These are phyloP conservation scores for Carnegiea gigantea DNA, from an alignment of 179 eudicot species.

Conservation along the genomic window DNA sequence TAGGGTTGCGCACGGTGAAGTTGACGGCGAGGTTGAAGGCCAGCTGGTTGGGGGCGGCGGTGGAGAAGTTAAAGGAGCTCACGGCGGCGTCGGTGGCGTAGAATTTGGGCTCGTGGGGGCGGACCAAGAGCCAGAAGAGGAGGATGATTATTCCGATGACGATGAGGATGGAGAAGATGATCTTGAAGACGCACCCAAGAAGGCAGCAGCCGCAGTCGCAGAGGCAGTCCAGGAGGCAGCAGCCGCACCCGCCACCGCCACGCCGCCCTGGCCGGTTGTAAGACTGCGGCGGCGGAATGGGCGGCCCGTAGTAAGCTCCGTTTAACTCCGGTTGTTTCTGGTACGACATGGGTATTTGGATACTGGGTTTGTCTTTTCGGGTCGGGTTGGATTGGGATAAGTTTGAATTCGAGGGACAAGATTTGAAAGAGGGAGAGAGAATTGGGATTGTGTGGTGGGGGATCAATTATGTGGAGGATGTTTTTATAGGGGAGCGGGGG, in stretches of 20 bases:
- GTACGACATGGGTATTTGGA: slow-evolving; percentile 19
- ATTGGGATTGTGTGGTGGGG: background rate
- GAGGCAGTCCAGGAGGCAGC: slow-evolving; percentile 44
- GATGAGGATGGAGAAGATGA: slow-evolving; percentile 40
- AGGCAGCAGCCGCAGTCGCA: slow-evolving; percentile 39
- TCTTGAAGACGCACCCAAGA: slow-evolving; percentile 39
- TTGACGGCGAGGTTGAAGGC: slow-evolving; percentile 61
- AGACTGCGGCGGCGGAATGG: slow-evolving; percentile 34
- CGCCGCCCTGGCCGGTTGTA: slow-evolving; percentile 29
- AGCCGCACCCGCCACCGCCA: slow-evolving; percentile 32
- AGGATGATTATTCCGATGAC: slow-evolving; percentile 29
- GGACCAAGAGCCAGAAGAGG: slow-evolving; percentile 53
- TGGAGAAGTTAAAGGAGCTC: slow-evolving; percentile 46
- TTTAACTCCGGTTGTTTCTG: slow-evolving; percentile 42
- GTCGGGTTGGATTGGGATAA: no score
- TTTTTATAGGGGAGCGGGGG: background rate
- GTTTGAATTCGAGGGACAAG: background rate
- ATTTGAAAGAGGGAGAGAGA: background rate
- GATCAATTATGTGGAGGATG: background rate
- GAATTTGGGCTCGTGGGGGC: slow-evolving; percentile 56
- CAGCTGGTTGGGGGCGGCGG: slow-evolving; percentile 38
- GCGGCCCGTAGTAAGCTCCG: slow-evolving; percentile 50
- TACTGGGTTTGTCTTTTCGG: background rate
- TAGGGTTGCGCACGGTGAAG: slow-evolving; percentile 65
- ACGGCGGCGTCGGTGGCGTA: slow-evolving; percentile 44